These are phyloP conservation scores for Garcia nutans DNA, from an alignment of 345 rosid genomes.

Conservation along the genomic window DNA sequence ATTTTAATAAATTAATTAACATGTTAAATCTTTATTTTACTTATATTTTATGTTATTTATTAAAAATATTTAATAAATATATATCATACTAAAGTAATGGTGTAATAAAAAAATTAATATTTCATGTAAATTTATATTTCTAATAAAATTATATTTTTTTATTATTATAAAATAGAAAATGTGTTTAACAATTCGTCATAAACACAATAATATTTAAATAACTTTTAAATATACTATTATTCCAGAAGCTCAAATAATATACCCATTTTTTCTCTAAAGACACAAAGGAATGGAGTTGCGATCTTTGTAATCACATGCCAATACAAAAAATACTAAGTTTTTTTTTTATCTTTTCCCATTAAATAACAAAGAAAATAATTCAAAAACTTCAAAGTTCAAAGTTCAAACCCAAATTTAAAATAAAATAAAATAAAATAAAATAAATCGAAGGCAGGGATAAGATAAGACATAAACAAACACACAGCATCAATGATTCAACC, in stretches of 20 bases:
- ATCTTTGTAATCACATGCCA: background rate
- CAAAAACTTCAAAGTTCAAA: background rate
- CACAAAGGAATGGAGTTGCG: background rate
- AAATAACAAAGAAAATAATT: background rate
- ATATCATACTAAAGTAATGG: too few relatives aligned
- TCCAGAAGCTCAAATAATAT: too few relatives aligned
- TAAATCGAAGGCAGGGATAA: conserved; percentile 10
- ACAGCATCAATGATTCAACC: conserved; percentile 38
- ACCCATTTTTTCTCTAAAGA: background rate
- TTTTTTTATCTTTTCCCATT: background rate
- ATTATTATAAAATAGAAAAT: too few relatives aligned
- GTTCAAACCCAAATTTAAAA: background rate
- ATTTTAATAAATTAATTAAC: too few relatives aligned
- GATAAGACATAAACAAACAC: background rate
- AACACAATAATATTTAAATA: too few relatives aligned
- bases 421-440: background rate
- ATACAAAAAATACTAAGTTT: background rate
- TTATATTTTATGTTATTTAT: too few relatives aligned
- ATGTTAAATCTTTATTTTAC: too few relatives aligned
- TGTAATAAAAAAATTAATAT: too few relatives aligned
- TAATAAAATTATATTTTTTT: too few relatives aligned
- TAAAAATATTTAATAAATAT: too few relatives aligned
- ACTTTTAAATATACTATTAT: background rate
- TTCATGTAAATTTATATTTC: too few relatives aligned
- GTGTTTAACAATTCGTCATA: too few relatives aligned